Percentiles rank a stretch among this genome's conserved stretches.
phyloP scores from a whole-genome alignment of 805 yeast genomes.

The Jamesozyma piceae region DNA sequence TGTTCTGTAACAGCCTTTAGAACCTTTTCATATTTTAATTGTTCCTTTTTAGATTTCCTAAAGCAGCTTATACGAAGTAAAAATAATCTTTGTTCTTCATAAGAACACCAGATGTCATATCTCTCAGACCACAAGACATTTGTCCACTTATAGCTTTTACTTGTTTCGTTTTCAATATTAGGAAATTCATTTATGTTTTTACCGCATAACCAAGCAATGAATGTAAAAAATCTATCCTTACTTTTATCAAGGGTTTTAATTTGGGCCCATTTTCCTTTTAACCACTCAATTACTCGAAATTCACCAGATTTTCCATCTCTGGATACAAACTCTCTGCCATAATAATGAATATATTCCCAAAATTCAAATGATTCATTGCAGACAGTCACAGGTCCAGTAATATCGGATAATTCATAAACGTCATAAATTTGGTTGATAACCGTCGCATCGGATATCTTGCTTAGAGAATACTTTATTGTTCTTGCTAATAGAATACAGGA shows the following conservation, averaged over 20 bases:
- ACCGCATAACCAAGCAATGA: slow-evolving; percentile 39
- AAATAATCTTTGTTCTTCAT: slow-evolving; percentile 11
- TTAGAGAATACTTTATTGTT: slow-evolving; percentile 14
- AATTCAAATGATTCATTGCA: slow-evolving; percentile 41
- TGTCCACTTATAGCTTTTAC: background rate
- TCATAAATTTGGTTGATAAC: slow-evolving; percentile 40
- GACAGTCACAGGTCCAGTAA: slow-evolving; percentile 49
- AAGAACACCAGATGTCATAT: slow-evolving; percentile 7
- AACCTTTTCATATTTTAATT: background rate
- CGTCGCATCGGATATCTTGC: slow-evolving; percentile 30
- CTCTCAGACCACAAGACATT: slow-evolving; percentile 3
- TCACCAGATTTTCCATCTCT: slow-evolving; percentile 23
- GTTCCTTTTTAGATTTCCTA: background rate
- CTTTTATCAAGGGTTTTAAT: slow-evolving; percentile 8
- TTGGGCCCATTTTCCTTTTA: slow-evolving; percentile 38
- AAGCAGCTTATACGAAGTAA: slow-evolving; percentile 5
- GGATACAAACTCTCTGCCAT: slow-evolving; percentile 31
- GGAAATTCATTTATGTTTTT: no score
- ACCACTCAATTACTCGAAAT: slow-evolving; percentile 42
- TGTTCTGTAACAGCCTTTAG: slow-evolving; percentile 1
- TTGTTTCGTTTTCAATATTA: no score
- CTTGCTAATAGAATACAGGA: slow-evolving; percentile 21
- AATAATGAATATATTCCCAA: slow-evolving; percentile 40
- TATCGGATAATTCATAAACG: slow-evolving; percentile 43
- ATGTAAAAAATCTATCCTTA: slow-evolving; percentile 23